Evolutionary conservation across 345 rosid genomes (phyloP), one percentile per base, ranked within the genome.

Genomic region (Stellera chamaejasme): DNA sequence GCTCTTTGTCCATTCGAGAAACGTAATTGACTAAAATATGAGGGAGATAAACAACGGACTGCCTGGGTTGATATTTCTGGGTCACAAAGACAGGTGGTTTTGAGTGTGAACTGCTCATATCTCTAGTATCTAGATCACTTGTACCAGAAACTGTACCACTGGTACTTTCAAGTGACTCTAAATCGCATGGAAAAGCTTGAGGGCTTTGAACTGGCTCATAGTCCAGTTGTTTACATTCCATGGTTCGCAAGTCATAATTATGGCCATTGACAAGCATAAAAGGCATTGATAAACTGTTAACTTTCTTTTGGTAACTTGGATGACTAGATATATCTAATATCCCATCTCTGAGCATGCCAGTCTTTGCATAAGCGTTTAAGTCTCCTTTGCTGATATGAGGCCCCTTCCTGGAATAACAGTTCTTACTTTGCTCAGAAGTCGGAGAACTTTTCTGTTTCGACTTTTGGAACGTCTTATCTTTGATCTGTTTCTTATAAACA

Each of bases 21-120:
- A 50, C 62, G 58, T 63, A 53, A 67, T 63, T 51, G 60, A 58
- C 54, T 54, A 67, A 42, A 64, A 69, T 72, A 60, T 69, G 79
- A 55, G 82, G 77, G 59, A 64, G 63, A 55, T 27, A 62, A 32
- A 65, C 50, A 0, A 65, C 58, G 62, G 67, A 42, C 15, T 6
- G 56, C 64, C 55, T 47, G 46, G 46, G 55, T 47, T 23, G 45
- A 52, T 69, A 54, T 46, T 59, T 4, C 14, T 50, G 64, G 45
- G 62, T 63, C 58, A 54, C 61, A 50, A 65, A 58, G 53, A 52
- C 28, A 45, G 43, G 27, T 41, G 65, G 58, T 50, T 58, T 66
- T 53, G 48, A 36, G 53, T 26, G 26, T 39, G 62, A 47, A 43
- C 32, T 59, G 16, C 52, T 72, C 44, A 51, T 39, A 43, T 32